Evolutionary conservation across 2,329 filamentous ascomycete species (phyloP).

Genomic region (Aspergillus pseudoglaucus): DNA sequence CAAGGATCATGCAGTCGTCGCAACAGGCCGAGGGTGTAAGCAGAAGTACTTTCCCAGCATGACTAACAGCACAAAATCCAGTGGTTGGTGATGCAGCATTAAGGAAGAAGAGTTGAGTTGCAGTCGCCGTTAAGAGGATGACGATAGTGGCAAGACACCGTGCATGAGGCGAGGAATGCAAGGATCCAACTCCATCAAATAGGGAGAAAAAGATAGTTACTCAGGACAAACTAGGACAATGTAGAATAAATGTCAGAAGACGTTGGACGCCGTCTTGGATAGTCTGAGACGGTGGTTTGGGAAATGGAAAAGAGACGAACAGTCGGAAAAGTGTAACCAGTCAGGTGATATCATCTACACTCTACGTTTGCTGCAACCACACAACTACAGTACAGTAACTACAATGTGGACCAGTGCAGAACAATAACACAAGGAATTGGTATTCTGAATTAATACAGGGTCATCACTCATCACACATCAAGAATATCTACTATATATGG

Average conservation of each 20-base stretch:
- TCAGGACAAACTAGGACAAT: too few species aligned
- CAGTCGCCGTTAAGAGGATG: constrained; percentile 4
- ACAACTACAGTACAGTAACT: not conserved
- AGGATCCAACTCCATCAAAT: not conserved
- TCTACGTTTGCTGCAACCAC: too few species aligned
- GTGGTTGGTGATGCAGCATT: not conserved
- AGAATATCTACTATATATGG: constrained; percentile 19
- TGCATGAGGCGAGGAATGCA: constrained; percentile 9
- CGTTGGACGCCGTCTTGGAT: too few species aligned
- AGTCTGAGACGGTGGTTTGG: too few species aligned
- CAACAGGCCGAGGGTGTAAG: not conserved
- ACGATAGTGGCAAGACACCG: constrained; percentile 10
- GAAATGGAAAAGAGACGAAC: not conserved
- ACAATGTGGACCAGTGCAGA: not conserved
- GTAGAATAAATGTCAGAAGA: too few species aligned
- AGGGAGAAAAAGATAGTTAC: not conserved
- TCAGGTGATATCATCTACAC: not conserved
- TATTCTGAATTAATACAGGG: constrained; percentile 1
- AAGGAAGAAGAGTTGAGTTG: not conserved
- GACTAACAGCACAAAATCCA: not conserved
- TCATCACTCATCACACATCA: constrained; percentile 26
- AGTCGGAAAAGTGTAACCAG: not conserved
- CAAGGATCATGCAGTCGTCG: not conserved
- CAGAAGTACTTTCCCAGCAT: not conserved
- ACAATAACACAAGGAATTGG: not conserved